These are phyloP conservation scores for Cornus controversa DNA, from an alignment of 148 eudicot species.

Conservation along the genomic window DNA sequence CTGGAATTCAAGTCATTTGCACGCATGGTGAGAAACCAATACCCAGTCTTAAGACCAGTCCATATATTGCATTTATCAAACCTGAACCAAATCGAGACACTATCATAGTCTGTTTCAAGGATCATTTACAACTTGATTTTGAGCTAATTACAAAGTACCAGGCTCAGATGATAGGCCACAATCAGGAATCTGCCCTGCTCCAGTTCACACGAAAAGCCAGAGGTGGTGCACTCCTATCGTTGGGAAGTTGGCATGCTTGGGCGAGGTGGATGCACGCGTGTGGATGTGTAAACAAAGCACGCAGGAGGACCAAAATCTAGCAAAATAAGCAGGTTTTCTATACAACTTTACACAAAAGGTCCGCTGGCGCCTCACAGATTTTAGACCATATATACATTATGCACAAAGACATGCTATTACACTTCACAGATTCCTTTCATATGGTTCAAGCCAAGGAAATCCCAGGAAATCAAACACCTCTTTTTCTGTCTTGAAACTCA, in stretches of 20 bases:
- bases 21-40: too few relatives aligned
- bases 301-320: neutral
- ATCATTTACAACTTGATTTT: too few relatives aligned
- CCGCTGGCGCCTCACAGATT: neutral
- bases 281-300: neutral
- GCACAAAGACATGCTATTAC: conserved; percentile 23
- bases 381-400: conserved; percentile 10
- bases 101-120: neutral
- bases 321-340: neutral
- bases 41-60: too few relatives aligned
- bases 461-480: conserved; percentile 91
- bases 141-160: too few relatives aligned
- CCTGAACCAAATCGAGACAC: neutral
- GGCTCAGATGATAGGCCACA: neutral
- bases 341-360: neutral
- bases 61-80: too few relatives aligned
- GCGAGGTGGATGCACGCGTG: neutral
- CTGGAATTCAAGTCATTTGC: too few relatives aligned
- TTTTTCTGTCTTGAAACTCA: conserved; percentile 75
- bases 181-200: neutral
- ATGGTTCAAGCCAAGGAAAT: conserved; percentile 88
- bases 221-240: neutral
- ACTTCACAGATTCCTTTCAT: conserved; percentile 74
- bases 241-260: too few relatives aligned
- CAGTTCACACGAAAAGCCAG: neutral